Evolutionary conservation across 2,329 filamentous ascomycete species (phyloP), one percentile per base, ranked within the genome.

Genomic region (Chrysosporium keratinophilum): DNA sequence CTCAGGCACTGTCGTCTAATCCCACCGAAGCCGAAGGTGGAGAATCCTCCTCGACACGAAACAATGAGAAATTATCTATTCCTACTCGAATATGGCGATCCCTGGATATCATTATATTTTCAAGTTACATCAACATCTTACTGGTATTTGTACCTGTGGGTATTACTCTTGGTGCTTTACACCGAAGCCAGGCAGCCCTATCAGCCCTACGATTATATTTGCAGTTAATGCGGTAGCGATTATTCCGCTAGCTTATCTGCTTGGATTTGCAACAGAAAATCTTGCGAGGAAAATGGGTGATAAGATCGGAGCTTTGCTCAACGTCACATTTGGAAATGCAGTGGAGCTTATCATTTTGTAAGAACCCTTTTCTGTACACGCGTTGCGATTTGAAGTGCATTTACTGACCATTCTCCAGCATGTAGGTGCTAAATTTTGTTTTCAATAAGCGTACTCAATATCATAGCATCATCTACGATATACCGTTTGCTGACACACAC

Each of bases 211-310:
- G 54, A 78, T 77, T 20, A 75, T 93, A 45, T 96, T 96, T 64
- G 80, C 90, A 54, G 79, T 96, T 70, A 96, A 96, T 73, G 96
- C 96, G 63, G 79, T 96, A 58, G 91, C 90, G 57, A 95, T 96
- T 61, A 84, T 96, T 56, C 90, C 90, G 0, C 76, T 96, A 37
- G 91, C 91, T 2, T 87, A 85, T 14, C 83, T 95, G 74, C 76
- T 97, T 19, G 85, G 86, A 61, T 95, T 86, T 64, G 87, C 88
- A 0, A 96, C 91, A 0, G 91, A 97, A 68, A 89, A 95, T 68
- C 84, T 96, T 59, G 87, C 90, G 2, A 54, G 44, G 44, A 70
- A 70, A n/a, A 85, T 83, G 0, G 89, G 90, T 47, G 89, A 96
- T 67, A 90, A 87, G 0, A 73, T 95, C 2, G 91, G 91, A 58